These are phyloP conservation scores for Hypoxylon rubiginosum DNA, from an alignment of 2,329 filamentous ascomycete genomes.

Conservation along the genomic window DNA sequence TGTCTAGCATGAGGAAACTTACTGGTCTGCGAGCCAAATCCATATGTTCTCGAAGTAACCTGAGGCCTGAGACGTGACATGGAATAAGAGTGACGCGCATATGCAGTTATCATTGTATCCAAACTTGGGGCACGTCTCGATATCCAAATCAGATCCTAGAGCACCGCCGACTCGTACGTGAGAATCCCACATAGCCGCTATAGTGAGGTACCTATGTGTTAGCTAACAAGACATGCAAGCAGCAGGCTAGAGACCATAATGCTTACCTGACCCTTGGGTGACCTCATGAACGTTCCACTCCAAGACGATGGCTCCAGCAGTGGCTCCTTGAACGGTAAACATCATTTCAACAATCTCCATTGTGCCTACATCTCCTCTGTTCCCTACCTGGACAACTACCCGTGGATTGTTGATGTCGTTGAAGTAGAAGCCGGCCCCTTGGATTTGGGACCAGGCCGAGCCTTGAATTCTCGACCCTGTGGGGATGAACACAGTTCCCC, in stretches of 20 bases:
- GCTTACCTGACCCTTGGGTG: slow-evolving; percentile 57
- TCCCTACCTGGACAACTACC: slow-evolving; percentile 75
- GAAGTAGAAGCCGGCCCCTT: slow-evolving; percentile 71
- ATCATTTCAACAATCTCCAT: slow-evolving; percentile 80
- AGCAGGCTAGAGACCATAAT: too few species aligned
- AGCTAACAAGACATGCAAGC: too few species aligned
- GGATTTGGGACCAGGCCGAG: slow-evolving; percentile 78
- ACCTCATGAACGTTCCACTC: slow-evolving; percentile 77
- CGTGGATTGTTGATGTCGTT: slow-evolving; percentile 70
- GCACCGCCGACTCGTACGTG: slow-evolving; percentile 81
- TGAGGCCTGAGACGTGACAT: slow-evolving; percentile 59
- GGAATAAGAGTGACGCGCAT: slow-evolving; percentile 67
- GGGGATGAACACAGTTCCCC: slow-evolving; percentile 59
- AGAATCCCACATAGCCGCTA: slow-evolving; percentile 73
- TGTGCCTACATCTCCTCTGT: slow-evolving; percentile 69
- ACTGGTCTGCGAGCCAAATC: slow-evolving; percentile 77
- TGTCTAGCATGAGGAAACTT: too few species aligned
- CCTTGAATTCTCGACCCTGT: slow-evolving; percentile 76
- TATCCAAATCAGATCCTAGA: slow-evolving; percentile 74
- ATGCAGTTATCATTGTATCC: slow-evolving; percentile 67
- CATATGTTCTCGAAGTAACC: slow-evolving; percentile 69
- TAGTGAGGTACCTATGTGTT: not conserved
- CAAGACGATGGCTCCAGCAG: slow-evolving; percentile 77
- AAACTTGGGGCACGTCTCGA: slow-evolving; percentile 69
- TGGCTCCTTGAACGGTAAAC: slow-evolving; percentile 74